Conservation (phyloP, 768 basidiomycete genomes). For the Rhodosporidiobolus sp. region DNA sequence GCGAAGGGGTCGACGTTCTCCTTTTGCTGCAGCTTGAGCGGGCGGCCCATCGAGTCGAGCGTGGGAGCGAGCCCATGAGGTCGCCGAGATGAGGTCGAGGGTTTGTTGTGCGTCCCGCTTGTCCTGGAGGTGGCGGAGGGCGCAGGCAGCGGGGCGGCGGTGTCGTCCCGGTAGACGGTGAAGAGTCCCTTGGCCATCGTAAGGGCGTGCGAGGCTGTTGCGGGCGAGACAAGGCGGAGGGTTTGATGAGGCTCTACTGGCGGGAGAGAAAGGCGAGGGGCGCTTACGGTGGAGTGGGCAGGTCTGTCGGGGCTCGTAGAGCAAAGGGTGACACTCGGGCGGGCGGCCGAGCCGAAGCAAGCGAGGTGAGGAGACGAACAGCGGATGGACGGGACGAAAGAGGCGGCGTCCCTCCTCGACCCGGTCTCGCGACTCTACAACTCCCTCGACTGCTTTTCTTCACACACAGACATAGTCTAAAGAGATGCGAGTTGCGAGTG, state of each 20-base stretch:
- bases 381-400: neutral
- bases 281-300: neutral
- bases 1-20: constrained; percentile 33
- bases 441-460: neutral
- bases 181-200: constrained; percentile 29
- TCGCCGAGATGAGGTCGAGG: neutral
- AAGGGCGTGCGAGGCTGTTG: neutral
- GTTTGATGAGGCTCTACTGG: constrained; percentile 2
- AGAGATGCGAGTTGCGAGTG: neutral
- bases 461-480: no score
- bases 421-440: neutral
- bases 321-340: neutral
- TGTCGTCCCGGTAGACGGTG: constrained; percentile 30
- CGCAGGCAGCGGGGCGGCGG: neutral
- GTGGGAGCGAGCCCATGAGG: constrained; percentile 7
- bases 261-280: neutral
- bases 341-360: neutral
- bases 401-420: neutral
- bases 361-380: neutral
- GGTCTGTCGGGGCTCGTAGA: neutral
- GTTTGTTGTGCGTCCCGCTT: neutral
- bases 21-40: constrained; percentile 12
- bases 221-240: neutral
- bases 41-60: neutral
- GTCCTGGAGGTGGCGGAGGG: neutral